These are phyloP conservation scores for Paspalum vaginatum DNA, from an alignment of 176 grass and related monocot genomes.

Conservation along the genomic window DNA sequence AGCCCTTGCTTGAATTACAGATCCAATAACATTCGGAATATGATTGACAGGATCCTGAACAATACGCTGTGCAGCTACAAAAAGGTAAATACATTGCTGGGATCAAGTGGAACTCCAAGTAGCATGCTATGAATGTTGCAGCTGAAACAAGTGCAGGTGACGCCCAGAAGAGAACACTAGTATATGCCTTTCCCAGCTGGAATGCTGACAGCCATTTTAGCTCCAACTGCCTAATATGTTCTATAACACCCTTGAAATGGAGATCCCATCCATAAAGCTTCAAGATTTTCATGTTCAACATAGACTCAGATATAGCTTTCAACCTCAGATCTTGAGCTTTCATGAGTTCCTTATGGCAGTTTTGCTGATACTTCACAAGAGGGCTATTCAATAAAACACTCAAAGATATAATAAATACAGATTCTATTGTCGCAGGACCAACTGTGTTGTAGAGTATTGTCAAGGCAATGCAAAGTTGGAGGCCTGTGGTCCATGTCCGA, in stretches of 20 bases:
- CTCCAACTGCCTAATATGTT: constrained; percentile 66
- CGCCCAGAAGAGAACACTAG: constrained; percentile 81
- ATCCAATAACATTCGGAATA: constrained; percentile 79
- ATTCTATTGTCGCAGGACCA: constrained; percentile 58
- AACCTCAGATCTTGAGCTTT: constrained; percentile 81
- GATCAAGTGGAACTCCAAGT: constrained; percentile 61
- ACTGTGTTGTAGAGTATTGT: constrained; percentile 75
- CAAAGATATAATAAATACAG: constrained; percentile 78
- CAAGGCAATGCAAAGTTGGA: constrained; percentile 76
- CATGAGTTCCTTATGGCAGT: constrained; percentile 52
- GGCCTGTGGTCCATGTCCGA: constrained; percentile 77
- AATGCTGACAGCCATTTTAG: constrained; percentile 76
- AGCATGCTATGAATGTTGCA: constrained; percentile 78
- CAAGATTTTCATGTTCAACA: constrained; percentile 76
- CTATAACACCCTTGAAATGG: constrained; percentile 76
- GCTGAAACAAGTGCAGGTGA: constrained; percentile 87
- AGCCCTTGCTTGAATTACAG: constrained; percentile 80
- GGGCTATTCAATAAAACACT: constrained; percentile 2
- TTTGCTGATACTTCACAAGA: too few species aligned
- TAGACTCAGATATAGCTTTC: constrained; percentile 77
- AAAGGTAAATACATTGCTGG: constrained; percentile 83
- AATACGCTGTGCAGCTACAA: constrained; percentile 71
- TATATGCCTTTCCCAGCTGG: constrained; percentile 77
- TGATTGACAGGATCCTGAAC: constrained; percentile 73
- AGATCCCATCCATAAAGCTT: constrained; percentile 91